phyloP scores from a whole-genome alignment of 768 basidiomycete species.

The Aureoboletus auriporus region DNA sequence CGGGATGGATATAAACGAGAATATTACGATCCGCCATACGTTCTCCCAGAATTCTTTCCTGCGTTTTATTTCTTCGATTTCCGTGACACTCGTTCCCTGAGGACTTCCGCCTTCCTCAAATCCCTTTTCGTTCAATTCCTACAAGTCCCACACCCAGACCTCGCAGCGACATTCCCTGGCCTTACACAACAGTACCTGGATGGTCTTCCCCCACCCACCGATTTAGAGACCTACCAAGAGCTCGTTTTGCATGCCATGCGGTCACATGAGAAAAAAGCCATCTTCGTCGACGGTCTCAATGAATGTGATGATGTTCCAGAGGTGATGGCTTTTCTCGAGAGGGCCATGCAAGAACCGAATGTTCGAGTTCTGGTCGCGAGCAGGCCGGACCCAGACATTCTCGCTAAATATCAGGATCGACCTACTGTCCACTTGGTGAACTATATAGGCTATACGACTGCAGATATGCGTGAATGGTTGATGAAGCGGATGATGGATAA shows the following conservation, averaged over 20 bases:
- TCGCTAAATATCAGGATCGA: slow-evolving; percentile 14
- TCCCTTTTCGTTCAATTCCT: slow-evolving; percentile 26
- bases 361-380: slow-evolving; percentile 23
- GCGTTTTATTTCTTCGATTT: slow-evolving; percentile 28
- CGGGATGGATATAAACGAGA: slow-evolving; percentile 11
- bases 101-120: slow-evolving; percentile 16
- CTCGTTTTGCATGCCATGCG: slow-evolving; percentile 22
- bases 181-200: slow-evolving; percentile 12
- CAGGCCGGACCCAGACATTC: slow-evolving; percentile 18
- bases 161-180: slow-evolving; percentile 18
- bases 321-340: slow-evolving; percentile 23
- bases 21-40: slow-evolving; percentile 11
- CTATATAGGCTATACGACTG: slow-evolving; percentile 15
- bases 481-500: slow-evolving; percentile 24
- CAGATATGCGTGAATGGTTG: slow-evolving; percentile 23
- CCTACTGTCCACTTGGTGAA: slow-evolving; percentile 21
- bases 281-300: slow-evolving; percentile 24
- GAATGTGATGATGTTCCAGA: slow-evolving; percentile 21
- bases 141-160: slow-evolving; percentile 19
- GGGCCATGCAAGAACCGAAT: slow-evolving; percentile 17
- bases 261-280: slow-evolving; percentile 16
- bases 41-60: slow-evolving; percentile 24
- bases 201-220: slow-evolving; percentile 18
- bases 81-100: slow-evolving; percentile 21
- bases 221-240: slow-evolving; percentile 9